Evolutionary conservation across 176 grass and related monocot genomes (phyloP), one percentile per base, ranked within the genome.

Genomic region (Musa schizocarpa): DNA sequence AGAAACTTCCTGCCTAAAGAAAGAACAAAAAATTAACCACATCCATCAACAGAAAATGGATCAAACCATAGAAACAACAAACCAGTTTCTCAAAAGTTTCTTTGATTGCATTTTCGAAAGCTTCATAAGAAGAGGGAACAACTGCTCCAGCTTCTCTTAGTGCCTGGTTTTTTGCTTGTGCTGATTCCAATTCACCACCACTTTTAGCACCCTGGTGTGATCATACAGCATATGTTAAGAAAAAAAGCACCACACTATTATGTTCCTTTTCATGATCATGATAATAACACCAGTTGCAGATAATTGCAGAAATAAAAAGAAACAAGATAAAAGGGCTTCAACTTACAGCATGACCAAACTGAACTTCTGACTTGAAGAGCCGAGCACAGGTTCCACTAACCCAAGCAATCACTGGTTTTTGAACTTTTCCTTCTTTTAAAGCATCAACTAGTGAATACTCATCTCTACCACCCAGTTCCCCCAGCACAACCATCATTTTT

Each of bases 401-500:
- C 93, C 93, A 96, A 58, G 93, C 93, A 75, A 96, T 87, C 56
- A 96, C 87, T 74, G 89, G 93, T 88, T 96, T 96, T 75, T 96
- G 83, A 69, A 96, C 89, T 72, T 88, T 92, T 61, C 89, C 93
- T 86, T 96, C 83, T 78, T 92, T 92, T 86, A 96, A 84, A 53
- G 93, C 93, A 65, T 96, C 89, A 11, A 96, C 93, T 34, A 96
- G 85, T 70, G 93, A 96, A 64, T 96, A 96, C 76, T 96, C 93
- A 1, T 96, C 93, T 26, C 56, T 86, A 77, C 93, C 93, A 43
- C 93, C 93, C 81, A 96, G 89, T 86, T 96, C 93, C 53, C 93
- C 93, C 73, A 96, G 93, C 78, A 96, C 93, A 84, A 96, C 93
- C 79, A 96, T 92, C 93, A 96, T 96, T 87, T 96, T 96, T 65